Evolutionary conservation across 1,139 yeast species (phyloP).

Genomic region (Candida albicans): DNA sequence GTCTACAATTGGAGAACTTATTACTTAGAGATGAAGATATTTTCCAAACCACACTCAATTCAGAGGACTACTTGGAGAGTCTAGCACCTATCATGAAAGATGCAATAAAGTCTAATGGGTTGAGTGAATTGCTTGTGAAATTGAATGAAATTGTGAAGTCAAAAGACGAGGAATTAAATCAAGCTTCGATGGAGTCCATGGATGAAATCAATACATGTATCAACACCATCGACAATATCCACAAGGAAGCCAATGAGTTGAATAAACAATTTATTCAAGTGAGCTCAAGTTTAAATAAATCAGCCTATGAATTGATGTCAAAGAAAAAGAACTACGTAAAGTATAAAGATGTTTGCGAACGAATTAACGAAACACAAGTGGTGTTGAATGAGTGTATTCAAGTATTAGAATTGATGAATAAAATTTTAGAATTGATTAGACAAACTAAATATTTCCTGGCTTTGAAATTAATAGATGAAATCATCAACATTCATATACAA

Average conservation of each 20-base stretch:
- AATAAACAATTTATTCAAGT: slow-evolving; percentile 54
- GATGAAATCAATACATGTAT: slow-evolving; percentile 55
- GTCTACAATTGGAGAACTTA: slow-evolving; percentile 41
- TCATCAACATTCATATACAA: slow-evolving; percentile 63
- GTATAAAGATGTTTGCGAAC: slow-evolving; percentile 56
- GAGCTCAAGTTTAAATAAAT: slow-evolving; percentile 52
- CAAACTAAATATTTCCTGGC: slow-evolving; percentile 83
- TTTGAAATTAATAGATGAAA: slow-evolving; percentile 75
- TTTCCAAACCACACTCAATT: slow-evolving; percentile 50
- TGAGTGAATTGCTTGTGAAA: slow-evolving; percentile 55
- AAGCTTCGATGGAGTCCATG: slow-evolving; percentile 61
- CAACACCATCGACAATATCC: slow-evolving; percentile 57
- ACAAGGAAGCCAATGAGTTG: slow-evolving; percentile 53
- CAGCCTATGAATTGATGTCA: slow-evolving; percentile 63
- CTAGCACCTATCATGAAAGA: slow-evolving; percentile 76
- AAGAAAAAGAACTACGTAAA: slow-evolving; percentile 57
- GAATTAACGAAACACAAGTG: slow-evolving; percentile 62
- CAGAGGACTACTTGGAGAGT: slow-evolving; percentile 77
- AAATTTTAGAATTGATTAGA: slow-evolving; percentile 77
- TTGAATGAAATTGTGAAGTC: slow-evolving; percentile 57
- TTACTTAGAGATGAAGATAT: slow-evolving; percentile 47
- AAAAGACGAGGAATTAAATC: slow-evolving; percentile 66
- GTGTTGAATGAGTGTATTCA: slow-evolving; percentile 71
- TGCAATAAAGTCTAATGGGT: slow-evolving; percentile 56
- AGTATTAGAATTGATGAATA: slow-evolving; percentile 82